These are phyloP conservation scores for Myxozyma vanderwaltii DNA, from an alignment of 805 yeast genomes.

Conservation along the genomic window DNA sequence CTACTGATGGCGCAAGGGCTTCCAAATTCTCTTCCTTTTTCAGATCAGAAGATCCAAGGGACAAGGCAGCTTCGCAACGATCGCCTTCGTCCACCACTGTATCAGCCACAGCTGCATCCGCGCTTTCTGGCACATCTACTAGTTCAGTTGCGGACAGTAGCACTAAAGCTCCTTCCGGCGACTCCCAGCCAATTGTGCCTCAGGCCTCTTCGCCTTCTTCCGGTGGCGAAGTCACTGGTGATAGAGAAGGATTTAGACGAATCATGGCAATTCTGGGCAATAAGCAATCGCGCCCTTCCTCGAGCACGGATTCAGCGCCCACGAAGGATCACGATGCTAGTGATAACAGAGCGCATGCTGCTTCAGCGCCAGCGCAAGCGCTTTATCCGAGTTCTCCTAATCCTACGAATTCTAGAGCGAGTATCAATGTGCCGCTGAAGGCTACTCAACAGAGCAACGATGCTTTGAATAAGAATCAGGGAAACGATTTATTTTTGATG, in stretches of 20 bases:
- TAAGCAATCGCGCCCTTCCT: not conserved
- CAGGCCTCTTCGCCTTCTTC: not conserved
- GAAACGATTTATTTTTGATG: conserved; percentile 24
- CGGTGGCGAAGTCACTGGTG: conserved; percentile 18
- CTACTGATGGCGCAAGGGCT: conserved; percentile 20
- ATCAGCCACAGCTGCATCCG: too few species aligned
- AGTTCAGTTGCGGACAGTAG: too few species aligned
- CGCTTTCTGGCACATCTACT: too few species aligned
- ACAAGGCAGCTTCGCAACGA: not conserved
- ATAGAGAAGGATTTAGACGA: conserved; percentile 41
- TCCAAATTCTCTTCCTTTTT: conserved; percentile 34
- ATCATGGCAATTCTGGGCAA: conserved; percentile 40
- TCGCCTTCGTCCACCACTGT: not conserved
- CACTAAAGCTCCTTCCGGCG: too few species aligned
- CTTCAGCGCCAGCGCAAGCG: not conserved
- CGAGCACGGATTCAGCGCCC: not conserved
- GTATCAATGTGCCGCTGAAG: not conserved
- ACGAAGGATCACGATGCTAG: not conserved
- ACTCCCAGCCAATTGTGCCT: not conserved
- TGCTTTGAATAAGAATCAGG: not conserved
- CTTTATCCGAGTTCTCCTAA: not conserved
- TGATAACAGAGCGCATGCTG: not conserved
- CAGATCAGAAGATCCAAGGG: conserved; percentile 13
- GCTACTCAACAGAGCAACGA: not conserved
- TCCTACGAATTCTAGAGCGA: not conserved